Percentiles rank a stretch among this genome's conserved stretches.
phyloP scores from a whole-genome alignment of 1,284 basidiomycete species.

The Flammula alnicola region DNA sequence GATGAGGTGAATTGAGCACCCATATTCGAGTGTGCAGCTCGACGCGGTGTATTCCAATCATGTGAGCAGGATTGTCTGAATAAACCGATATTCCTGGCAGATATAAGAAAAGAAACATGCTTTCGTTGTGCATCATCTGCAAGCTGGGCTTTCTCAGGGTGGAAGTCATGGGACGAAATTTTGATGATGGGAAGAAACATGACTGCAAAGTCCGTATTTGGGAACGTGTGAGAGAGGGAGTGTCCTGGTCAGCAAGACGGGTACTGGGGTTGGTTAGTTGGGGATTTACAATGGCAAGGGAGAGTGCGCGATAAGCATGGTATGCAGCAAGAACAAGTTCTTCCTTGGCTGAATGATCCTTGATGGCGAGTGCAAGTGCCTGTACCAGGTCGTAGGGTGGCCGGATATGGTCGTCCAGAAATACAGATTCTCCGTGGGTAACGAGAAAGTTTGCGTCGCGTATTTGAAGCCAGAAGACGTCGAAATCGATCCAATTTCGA shows the following conservation, averaged over 20 bases:
- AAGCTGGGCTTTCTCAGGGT: not conserved
- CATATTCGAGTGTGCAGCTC: slow-evolving; percentile 1
- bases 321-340: not conserved
- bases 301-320: not conserved
- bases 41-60: slow-evolving; percentile 1
- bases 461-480: not conserved
- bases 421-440: not conserved
- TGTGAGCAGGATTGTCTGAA: not conserved
- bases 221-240: not conserved
- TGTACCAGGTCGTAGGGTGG: not conserved
- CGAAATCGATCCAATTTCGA: slow-evolving; percentile 1
- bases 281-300: not conserved
- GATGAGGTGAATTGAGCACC: not conserved
- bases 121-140: not conserved
- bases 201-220: not conserved
- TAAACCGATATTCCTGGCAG: not conserved
- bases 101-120: not conserved
- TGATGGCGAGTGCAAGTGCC: not conserved
- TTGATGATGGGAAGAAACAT: not conserved
- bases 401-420: not conserved
- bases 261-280: not conserved
- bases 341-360: not conserved
- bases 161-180: too few species aligned
- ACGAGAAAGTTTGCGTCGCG: not conserved
- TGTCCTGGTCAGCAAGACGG: not conserved